These are phyloP conservation scores for Aspergillus puulaauensis DNA, from an alignment of 2,329 filamentous ascomycete species.

Conservation along the genomic window DNA sequence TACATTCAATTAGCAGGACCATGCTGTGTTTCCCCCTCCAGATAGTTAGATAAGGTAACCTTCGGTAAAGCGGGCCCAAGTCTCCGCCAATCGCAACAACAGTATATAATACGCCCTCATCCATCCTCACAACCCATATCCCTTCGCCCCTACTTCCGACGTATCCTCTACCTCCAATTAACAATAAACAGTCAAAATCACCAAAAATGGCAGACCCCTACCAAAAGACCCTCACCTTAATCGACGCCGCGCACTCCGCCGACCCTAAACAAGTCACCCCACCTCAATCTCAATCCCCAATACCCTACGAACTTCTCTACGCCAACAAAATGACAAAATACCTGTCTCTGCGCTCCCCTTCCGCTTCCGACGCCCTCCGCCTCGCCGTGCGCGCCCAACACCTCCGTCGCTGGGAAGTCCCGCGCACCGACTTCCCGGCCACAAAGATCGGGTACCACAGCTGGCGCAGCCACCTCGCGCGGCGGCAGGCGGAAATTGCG, in stretches of 20 bases:
- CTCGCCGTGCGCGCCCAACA: constrained; percentile 83
- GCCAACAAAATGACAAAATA: constrained; percentile 76
- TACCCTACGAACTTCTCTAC: constrained; percentile 81
- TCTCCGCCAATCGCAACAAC: not conserved
- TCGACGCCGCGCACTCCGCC: constrained; percentile 70
- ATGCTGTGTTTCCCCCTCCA: not conserved
- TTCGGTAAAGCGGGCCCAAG: not conserved
- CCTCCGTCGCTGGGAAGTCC: constrained; percentile 81
- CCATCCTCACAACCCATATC: not conserved
- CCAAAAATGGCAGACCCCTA: constrained; percentile 30
- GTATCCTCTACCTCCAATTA: not conserved
- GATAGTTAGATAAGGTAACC: not conserved
- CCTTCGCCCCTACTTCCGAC: not conserved
- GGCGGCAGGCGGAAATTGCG: constrained; percentile 66
- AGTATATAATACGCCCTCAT: not conserved
- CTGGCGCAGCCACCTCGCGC: constrained; percentile 75
- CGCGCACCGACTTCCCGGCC: constrained; percentile 69
- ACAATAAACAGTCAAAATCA: not conserved
- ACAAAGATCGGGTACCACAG: constrained; percentile 73
- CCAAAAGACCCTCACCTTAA: constrained; percentile 59
- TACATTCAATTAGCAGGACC: not conserved
- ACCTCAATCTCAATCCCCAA: constrained; percentile 34
- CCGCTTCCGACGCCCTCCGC: constrained; percentile 65
- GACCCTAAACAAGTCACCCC: constrained; percentile 58
- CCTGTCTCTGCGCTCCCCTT: constrained; percentile 60